Evolutionary conservation across 208 protist genomes (phyloP).

Genomic region (Leishmania tarentolae): DNA sequence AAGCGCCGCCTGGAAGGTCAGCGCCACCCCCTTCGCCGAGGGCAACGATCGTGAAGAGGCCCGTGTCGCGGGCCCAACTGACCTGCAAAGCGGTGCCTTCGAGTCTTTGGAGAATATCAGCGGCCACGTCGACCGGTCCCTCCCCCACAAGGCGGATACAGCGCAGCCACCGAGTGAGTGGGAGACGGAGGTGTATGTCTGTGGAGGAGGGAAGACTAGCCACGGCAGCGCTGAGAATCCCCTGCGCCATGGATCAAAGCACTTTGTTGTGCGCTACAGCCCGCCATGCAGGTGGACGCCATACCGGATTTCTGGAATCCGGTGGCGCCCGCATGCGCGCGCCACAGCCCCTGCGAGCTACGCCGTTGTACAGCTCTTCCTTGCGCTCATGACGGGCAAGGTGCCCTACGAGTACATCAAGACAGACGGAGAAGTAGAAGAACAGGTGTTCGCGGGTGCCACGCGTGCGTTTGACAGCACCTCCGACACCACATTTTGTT

Average conservation of each 20-base stretch:
- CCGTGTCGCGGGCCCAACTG: background rate
- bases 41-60: background rate
- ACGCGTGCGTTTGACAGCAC: background rate
- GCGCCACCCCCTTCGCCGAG: background rate
- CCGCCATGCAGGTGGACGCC: conserved; percentile 36
- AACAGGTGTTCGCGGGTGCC: conserved; percentile 29
- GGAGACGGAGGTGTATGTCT: background rate
- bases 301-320: conserved; percentile 28
- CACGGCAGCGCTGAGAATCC: background rate
- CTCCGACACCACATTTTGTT: background rate
- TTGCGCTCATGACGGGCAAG: conserved; percentile 50
- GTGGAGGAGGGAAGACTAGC: background rate
- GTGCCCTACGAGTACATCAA: conserved; percentile 44
- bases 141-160: background rate
- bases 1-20: background rate
- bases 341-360: conserved; percentile 58
- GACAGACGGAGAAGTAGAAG: conserved; percentile 36
- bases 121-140: background rate
- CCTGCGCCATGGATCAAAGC: conserved; percentile 1
- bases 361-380: conserved; percentile 56
- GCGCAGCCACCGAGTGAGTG: background rate
- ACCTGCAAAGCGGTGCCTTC: background rate
- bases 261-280: conserved; percentile 31
- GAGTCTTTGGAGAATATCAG: background rate
- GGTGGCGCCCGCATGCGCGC: conserved; percentile 67